Conservation (phyloP, 208 protist genomes). For the Leishmania tarentolae region DNA sequence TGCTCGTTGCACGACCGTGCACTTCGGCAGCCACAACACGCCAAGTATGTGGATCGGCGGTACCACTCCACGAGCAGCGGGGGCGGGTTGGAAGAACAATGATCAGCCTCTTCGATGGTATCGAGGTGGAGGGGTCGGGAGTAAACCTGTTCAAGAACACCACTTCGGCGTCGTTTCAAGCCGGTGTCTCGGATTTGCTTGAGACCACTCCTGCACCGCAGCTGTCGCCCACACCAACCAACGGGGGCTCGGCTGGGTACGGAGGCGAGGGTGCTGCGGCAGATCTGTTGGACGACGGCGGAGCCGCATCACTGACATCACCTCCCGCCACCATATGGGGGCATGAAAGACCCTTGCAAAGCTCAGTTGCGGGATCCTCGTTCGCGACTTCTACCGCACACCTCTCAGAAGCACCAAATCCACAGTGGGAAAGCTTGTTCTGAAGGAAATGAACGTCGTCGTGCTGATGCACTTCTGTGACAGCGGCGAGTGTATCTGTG, state of each 20-base stretch:
- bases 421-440: constrained; percentile 11
- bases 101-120: constrained; percentile 45
- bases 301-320: not conserved
- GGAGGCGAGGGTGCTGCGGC: not conserved
- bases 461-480: not conserved
- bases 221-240: not conserved
- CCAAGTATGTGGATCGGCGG: not conserved
- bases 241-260: not conserved
- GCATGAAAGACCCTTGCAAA: not conserved
- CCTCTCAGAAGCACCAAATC: not conserved
- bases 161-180: not conserved
- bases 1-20: constrained; percentile 15
- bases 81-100: constrained; percentile 31
- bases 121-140: constrained; percentile 10
- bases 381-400: not conserved
- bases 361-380: not conserved
- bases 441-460: constrained; percentile 5
- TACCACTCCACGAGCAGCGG: constrained; percentile 11
- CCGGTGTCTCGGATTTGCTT: not conserved
- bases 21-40: constrained; percentile 19
- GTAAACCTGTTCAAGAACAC: constrained; percentile 20
- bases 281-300: constrained; percentile 2
- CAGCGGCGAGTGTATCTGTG: not conserved
- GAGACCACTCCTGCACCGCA: not conserved
- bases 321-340: not conserved